Conservation (phyloP, 129 eudicot genomes). For the Flaveria ramosissima region DNA sequence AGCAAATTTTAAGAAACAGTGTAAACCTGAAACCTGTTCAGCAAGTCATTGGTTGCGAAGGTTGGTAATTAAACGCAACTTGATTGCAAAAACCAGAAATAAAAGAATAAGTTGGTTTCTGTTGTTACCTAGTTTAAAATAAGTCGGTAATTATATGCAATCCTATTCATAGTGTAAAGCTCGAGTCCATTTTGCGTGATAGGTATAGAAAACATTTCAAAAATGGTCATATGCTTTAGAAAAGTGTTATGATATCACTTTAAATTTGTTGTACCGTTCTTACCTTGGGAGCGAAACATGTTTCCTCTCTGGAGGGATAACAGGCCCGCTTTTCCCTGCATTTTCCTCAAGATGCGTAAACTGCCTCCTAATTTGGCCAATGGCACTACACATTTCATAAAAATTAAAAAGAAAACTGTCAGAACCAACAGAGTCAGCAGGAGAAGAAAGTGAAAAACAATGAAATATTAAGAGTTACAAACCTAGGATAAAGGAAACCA, state of each 20-base stretch:
- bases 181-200: not conserved
- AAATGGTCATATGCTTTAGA: not conserved
- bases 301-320: conserved; percentile 67
- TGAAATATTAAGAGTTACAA: not conserved
- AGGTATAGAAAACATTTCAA: not conserved
- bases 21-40: not conserved
- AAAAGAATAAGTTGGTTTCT: not conserved
- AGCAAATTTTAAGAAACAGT: not conserved
- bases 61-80: too few species aligned
- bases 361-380: conserved; percentile 70
- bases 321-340: conserved; percentile 54
- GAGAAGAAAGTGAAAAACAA: not conserved
- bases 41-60: not conserved
- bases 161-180: not conserved
- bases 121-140: not conserved
- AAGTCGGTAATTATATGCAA: not conserved
- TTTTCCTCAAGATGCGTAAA: conserved; percentile 76
- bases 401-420: not conserved
- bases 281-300: conserved; percentile 83
- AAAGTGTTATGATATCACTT: not conserved
- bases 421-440: not conserved
- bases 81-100: not conserved
- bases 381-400: conserved; percentile 49
- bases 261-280: not conserved
- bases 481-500: conserved; percentile 78